Base-by-base conservation (phyloP, 139 green algal species). In the Closterium sp. region DNA sequence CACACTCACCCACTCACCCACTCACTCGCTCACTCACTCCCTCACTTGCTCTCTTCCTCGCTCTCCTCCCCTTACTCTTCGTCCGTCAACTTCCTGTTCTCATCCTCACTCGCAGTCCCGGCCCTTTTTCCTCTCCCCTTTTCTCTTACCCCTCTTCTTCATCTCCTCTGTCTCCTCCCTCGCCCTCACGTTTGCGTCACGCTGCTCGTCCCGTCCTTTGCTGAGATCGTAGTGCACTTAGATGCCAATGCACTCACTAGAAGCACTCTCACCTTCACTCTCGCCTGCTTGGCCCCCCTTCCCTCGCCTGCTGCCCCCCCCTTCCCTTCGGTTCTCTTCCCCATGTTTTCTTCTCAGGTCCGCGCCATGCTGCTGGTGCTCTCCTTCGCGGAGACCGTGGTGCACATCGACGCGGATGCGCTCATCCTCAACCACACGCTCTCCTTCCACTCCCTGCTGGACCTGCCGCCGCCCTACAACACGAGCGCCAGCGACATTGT, bases 391-490 rank as follows among this genome's bases (percentile, higher is more conserved):
- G 87, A 91, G 9, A 93, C 35, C 19, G 90, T 93, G 10, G 90
- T 93, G 30, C 86, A 92, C 34, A 92, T 93, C n/a, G 90, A 93
- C 30, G 90, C 90, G 19, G 90, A 93, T 16, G 90, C 87, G 32
- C 90, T 93, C 34, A 87, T 93, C 12, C 33, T 91, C 34, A 93
- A 93, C 87, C 43, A 88, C 33, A 93, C 90, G 23, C 23, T 90
- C 23, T 43, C 55, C 19, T 89, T 93, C 33, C 30, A 93, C n/a
- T 6, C 30, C 7, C 34, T 93, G 28, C 86, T 93, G 25, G 86
- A 84, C 87, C 38, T 91, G 1, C 25, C 84, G 9, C 1, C 33
- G 16, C 34, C 23, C 33, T 93, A 93, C 87, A 93, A 93, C 87
- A 92, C 43, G 23, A 69, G 25, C 28, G 9, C 8, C 33, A 93